These are phyloP conservation scores for Anthracocystis walkeri DNA, from an alignment of 1,284 basidiomycete species.

Conservation along the genomic window DNA sequence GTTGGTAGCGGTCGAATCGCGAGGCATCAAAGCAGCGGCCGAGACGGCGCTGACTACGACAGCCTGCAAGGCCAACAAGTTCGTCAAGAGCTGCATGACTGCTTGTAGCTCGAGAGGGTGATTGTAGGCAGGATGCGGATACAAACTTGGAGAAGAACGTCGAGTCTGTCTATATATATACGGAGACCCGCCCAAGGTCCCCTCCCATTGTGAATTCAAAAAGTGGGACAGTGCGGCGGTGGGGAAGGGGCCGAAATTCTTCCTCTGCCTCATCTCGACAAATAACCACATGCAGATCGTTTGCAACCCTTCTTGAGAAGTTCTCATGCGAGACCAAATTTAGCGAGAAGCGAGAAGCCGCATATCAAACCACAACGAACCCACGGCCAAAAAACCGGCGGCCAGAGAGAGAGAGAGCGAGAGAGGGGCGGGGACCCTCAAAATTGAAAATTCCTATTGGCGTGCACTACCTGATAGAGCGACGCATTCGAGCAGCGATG, in stretches of 20 bases:
- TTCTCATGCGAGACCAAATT: too few relatives aligned
- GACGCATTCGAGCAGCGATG: neutral
- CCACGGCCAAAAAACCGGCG: neutral
- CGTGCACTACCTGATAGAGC: constrained; percentile 3
- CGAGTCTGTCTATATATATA: too few relatives aligned
- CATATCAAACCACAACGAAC: neutral
- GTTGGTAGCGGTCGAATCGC: constrained; percentile 25
- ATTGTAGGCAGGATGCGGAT: neutral
- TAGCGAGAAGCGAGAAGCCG: too few relatives aligned
- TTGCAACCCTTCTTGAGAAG: too few relatives aligned
- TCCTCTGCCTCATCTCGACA: too few relatives aligned
- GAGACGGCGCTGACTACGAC: constrained; percentile 27
- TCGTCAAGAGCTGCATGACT: constrained; percentile 21
- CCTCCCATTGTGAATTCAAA: too few relatives aligned
- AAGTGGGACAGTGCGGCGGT: too few relatives aligned
- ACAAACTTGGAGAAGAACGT: neutral
- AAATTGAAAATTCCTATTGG: neutral
- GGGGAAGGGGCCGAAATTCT: too few relatives aligned
- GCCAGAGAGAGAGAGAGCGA: too few relatives aligned
- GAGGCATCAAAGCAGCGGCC: constrained; percentile 21
- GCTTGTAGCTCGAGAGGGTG: neutral
- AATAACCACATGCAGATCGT: too few relatives aligned
- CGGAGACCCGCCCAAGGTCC: too few relatives aligned
- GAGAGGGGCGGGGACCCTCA: neutral
- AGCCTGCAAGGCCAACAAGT: constrained; percentile 26